Conservation (phyloP, 1,139 yeast species). For the Zygosaccharomyces sapae region DNA sequence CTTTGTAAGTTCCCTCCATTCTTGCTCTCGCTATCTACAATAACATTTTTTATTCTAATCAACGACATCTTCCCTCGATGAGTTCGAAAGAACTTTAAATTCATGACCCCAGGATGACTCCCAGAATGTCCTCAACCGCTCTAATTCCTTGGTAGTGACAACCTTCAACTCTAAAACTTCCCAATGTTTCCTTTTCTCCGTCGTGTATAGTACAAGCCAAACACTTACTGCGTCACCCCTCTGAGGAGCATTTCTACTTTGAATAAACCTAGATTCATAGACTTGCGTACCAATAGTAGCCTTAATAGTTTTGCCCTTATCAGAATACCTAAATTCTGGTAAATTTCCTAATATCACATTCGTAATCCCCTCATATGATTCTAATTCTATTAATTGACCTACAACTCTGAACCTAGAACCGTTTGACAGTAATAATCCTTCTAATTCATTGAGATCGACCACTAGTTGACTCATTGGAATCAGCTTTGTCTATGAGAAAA, state of each 20-base stretch:
- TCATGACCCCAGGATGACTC: conserved; percentile 13
- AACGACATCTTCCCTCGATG: neutral
- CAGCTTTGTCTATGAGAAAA: too few relatives aligned
- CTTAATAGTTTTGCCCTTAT: conserved; percentile 4
- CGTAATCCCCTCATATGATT: neutral
- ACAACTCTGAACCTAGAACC: conserved; percentile 17
- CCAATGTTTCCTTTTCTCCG: conserved; percentile 5
- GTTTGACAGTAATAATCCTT: conserved; percentile 1
- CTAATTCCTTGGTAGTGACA: conserved; percentile 15
- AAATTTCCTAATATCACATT: conserved; percentile 9
- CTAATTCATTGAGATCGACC: conserved; percentile 10
- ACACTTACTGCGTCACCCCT: conserved; percentile 18
- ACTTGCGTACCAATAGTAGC: conserved; percentile 10
- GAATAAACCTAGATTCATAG: conserved; percentile 7
- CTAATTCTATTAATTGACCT: conserved; percentile 15
- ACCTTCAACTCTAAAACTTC: conserved; percentile 17
- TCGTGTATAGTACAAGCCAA: conserved; percentile 10
- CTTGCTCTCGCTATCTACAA: too few relatives aligned
- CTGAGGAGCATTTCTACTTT: conserved; percentile 2
- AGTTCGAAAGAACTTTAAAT: conserved; percentile 8
- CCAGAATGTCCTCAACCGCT: conserved; percentile 14
- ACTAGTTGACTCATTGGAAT: conserved; percentile 16
- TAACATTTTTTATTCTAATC: too few relatives aligned
- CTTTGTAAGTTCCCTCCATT: too few relatives aligned
- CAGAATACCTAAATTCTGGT: conserved; percentile 7